Evolutionary conservation across 2,329 filamentous ascomycete species (phyloP).

Genomic region (Hymenoscyphus infarciens): DNA sequence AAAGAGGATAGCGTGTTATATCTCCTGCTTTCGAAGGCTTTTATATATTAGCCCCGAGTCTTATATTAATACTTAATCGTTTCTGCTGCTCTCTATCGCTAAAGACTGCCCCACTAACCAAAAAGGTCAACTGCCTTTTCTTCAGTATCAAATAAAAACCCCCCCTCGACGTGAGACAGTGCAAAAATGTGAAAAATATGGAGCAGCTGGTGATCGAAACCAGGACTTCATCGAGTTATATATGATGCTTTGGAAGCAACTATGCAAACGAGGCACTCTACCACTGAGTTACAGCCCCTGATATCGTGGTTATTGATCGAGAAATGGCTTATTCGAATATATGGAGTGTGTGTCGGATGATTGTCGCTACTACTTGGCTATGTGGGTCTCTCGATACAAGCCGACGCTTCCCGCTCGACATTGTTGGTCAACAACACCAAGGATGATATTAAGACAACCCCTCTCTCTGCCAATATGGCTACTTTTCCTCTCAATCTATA

Average conservation of each 20-base stretch:
- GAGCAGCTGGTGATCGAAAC: conserved; percentile 21
- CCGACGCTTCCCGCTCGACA: conserved; percentile 1
- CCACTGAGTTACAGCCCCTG: conserved; percentile 13
- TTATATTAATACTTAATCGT: too few species aligned
- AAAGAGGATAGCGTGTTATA: too few species aligned
- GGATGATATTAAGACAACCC: conserved; percentile 26
- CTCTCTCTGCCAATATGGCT: conserved; percentile 14
- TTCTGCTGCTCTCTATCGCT: too few species aligned
- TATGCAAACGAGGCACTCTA: conserved; percentile 17
- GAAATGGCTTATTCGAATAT: background rate
- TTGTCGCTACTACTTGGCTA: background rate
- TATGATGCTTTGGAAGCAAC: background rate
- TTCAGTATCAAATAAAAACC: background rate
- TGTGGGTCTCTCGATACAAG: background rate
- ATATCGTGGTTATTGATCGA: background rate
- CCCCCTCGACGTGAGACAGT: background rate
- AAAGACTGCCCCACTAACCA: too few species aligned
- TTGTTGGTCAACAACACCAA: conserved; percentile 10
- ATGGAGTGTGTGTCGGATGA: background rate
- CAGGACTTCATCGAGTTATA: conserved; percentile 19
- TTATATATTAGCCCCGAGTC: too few species aligned
- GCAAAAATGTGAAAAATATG: conserved; percentile 9
- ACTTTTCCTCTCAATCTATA: conserved; percentile 31
- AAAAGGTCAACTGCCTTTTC: too few species aligned
- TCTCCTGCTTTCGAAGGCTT: too few species aligned